Evolutionary conservation across 176 grass and related monocot genomes (phyloP), one percentile per base, ranked within the genome.

Genomic region (Ensete glaucum): DNA sequence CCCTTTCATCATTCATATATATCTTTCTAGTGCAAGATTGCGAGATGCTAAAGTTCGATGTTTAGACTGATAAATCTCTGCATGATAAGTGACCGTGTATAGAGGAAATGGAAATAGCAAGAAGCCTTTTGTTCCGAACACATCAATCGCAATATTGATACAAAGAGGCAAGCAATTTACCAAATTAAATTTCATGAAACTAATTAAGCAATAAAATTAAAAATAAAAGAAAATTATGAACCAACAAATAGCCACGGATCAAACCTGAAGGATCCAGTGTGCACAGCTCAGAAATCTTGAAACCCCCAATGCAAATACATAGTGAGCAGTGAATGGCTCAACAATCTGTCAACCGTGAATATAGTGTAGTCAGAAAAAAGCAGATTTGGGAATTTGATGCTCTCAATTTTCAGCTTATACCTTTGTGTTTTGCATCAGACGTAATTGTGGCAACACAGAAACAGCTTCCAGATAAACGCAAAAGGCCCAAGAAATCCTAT

Each of bases 291-390:
- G 67, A 15, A 78, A 78, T 69, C 76, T 67, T 11, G 76, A 64
- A 69, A 78, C 76, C 9, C 76, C 76, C 16, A 78, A 19, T 29
- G 76, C 76, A 78, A 78, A 78, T 56, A 78, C 64, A 21, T 78
- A 78, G 17, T 78, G 64, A 69, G 76, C 76, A 9, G 76, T 78
- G 25, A 69, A 78, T 68, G 76, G 64, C 52, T 78, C 76, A 7
- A 78, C 76, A 34, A 69, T 78, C 76, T 78, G 76, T 9, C 21
- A 56, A 50, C 25, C 17, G 69, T 54, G 34, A 25, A 21, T 1
- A 54, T 11, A 19, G 23, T 54, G 48, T 51, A 15, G 11, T 43
- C 23, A 67, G 14, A 5, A 67, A 52, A 53, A 53, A 78, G 1
- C 27, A 53, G 23, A 67, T 11, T 10, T 8, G 15, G 52, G 21